These are phyloP conservation scores for Achaetomium macrosporum DNA, from an alignment of 2,329 filamentous ascomycete genomes.

Conservation along the genomic window DNA sequence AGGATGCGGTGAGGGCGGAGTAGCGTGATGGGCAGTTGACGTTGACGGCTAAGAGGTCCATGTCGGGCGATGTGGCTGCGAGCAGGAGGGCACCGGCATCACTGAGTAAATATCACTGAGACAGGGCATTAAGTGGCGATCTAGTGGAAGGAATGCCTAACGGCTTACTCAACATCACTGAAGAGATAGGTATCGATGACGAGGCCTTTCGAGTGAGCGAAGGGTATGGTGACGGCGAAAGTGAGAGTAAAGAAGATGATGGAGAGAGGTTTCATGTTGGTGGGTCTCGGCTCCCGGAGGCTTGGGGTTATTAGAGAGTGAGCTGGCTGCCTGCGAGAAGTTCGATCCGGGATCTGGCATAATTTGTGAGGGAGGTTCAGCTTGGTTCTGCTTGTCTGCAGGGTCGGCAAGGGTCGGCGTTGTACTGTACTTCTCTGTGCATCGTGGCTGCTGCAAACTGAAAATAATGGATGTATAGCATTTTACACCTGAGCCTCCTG, in stretches of 20 bases:
- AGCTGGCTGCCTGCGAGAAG: too few relatives aligned
- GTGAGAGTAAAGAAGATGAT: neutral
- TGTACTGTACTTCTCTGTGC: too few relatives aligned
- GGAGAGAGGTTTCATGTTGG: neutral
- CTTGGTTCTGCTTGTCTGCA: too few relatives aligned
- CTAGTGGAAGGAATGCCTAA: neutral
- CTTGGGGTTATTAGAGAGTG: too few relatives aligned
- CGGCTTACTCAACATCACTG: slow-evolving; percentile 40
- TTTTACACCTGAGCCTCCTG: too few relatives aligned
- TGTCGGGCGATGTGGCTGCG: slow-evolving; percentile 32
- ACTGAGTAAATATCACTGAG: slow-evolving; percentile 24
- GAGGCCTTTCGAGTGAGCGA: slow-evolving; percentile 30
- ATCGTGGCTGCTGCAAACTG: too few relatives aligned
- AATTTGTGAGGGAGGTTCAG: too few relatives aligned
- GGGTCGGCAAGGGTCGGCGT: too few relatives aligned
- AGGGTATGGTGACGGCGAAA: neutral
- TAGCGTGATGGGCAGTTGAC: slow-evolving; percentile 38
- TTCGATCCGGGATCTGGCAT: too few relatives aligned
- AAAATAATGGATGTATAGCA: too few relatives aligned
- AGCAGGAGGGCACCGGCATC: slow-evolving; percentile 39
- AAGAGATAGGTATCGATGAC: slow-evolving; percentile 44
- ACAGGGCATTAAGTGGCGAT: neutral
- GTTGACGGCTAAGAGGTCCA: slow-evolving; percentile 37
- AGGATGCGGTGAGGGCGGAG: slow-evolving; percentile 37
- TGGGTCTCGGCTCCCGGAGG: too few relatives aligned